Conservation (phyloP, 257 asterid genomes). For the Solanum neorickii region DNA sequence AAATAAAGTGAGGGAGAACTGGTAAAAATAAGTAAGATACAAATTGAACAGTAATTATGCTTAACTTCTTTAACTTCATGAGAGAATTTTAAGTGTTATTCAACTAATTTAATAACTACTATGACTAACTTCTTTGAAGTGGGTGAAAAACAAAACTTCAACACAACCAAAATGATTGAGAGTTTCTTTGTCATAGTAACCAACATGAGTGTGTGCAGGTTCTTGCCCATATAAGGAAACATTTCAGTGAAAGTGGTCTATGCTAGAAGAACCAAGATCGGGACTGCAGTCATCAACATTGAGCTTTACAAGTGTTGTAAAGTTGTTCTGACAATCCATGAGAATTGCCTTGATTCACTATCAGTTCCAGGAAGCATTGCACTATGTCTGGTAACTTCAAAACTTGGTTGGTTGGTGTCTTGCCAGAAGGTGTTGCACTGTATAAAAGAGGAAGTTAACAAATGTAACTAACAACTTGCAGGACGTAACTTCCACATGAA, state of each 20-base stretch:
- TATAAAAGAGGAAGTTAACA: neutral
- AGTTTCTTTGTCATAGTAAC: constrained; percentile 54
- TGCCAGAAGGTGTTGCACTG: constrained; percentile 30
- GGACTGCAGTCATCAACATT: constrained; percentile 37
- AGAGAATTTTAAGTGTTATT: neutral
- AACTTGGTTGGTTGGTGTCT: constrained; percentile 64
- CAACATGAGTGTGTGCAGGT: constrained; percentile 85
- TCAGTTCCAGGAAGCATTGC: constrained; percentile 56
- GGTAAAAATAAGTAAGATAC: neutral
- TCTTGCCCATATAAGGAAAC: constrained; percentile 58
- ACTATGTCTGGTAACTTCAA: constrained; percentile 74
- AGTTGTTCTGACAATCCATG: constrained; percentile 44
- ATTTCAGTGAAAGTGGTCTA: constrained; percentile 36
- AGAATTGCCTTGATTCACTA: constrained; percentile 41
- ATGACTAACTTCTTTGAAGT: neutral
- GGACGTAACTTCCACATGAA: neutral
- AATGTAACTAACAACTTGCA: neutral
- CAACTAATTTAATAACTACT: neutral
- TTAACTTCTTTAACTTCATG: neutral
- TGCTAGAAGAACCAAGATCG: constrained; percentile 70
- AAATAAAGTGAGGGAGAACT: neutral
- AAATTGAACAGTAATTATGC: neutral
- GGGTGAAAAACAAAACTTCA: neutral
- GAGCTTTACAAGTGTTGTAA: constrained; percentile 62
- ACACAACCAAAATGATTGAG: constrained; percentile 11